A percentile compares a stretch with the other conserved stretches of the same genome.
phyloP scores from a whole-genome alignment of 2,329 filamentous ascomycete species.

The Claviceps paspali region DNA sequence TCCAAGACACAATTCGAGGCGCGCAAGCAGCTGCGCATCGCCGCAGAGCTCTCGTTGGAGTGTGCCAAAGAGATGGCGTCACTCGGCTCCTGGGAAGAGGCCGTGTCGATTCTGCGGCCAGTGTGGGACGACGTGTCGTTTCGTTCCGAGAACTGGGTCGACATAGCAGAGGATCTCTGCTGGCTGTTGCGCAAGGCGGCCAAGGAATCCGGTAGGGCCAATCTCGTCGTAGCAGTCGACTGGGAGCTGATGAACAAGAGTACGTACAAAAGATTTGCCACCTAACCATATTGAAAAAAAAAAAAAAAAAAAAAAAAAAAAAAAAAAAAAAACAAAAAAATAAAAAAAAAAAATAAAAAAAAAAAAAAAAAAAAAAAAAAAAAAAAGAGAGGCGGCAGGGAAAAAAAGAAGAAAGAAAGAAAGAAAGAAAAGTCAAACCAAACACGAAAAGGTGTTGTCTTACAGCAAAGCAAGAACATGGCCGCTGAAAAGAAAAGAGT shows the following conservation, averaged over 20 bases:
- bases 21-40: slow-evolving; percentile 35
- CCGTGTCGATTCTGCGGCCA: slow-evolving; percentile 37
- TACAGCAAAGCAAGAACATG: too few relatives aligned
- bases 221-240: slow-evolving; percentile 44
- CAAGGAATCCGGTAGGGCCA: slow-evolving; percentile 32
- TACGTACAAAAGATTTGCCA: too few relatives aligned
- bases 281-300: too few relatives aligned
- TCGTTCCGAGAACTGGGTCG: slow-evolving; percentile 43
- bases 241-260: slow-evolving; percentile 48
- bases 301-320: too few relatives aligned
- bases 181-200: slow-evolving; percentile 47
- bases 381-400: too few relatives aligned
- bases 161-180: slow-evolving; percentile 42
- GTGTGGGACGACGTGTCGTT: slow-evolving; percentile 43
- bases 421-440: too few relatives aligned
- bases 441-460: too few relatives aligned
- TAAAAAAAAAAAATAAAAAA: too few relatives aligned
- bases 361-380: too few relatives aligned
- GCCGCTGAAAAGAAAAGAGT: slow-evolving; percentile 37
- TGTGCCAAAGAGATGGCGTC: slow-evolving; percentile 39
- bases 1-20: slow-evolving; percentile 39
- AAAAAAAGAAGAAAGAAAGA: too few relatives aligned
- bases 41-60: slow-evolving; percentile 41
- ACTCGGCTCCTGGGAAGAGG: slow-evolving; percentile 35
- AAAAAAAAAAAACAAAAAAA: too few relatives aligned